These are phyloP conservation scores for Clohesyomyces aquaticus DNA, from an alignment of 495 filamentous ascomycete species.

Conservation along the genomic window DNA sequence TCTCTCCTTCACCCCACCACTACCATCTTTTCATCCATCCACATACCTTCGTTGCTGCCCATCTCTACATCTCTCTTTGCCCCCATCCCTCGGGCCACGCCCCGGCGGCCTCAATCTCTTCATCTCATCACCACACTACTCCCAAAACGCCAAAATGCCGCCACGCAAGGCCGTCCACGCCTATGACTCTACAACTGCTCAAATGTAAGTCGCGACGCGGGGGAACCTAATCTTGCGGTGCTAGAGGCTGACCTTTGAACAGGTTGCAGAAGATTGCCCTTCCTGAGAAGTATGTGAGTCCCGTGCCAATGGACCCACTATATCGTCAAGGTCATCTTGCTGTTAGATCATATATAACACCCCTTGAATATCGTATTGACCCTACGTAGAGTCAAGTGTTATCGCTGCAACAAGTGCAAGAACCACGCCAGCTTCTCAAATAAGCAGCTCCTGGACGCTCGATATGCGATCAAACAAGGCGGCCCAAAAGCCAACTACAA, in stretches of 20 bases:
- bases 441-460: constrained; percentile 29
- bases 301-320: no score
- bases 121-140: neutral
- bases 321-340: neutral
- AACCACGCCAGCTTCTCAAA: constrained; percentile 25
- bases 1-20: neutral
- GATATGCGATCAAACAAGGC: constrained; percentile 12
- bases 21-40: neutral
- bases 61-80: neutral
- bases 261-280: constrained; percentile 13
- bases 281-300: constrained; percentile 16
- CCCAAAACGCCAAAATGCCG: neutral
- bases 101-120: neutral
- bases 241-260: constrained; percentile 6
- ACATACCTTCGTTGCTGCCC: neutral
- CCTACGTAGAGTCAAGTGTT: constrained; percentile 9
- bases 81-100: neutral
- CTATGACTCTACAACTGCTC: neutral
- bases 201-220: neutral
- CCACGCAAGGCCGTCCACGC: neutral
- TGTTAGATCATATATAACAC: no score
- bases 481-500: constrained; percentile 11
- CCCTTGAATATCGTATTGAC: neutral
- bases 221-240: neutral
- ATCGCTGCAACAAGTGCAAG: neutral